Base-by-base conservation (phyloP, 2,329 filamentous ascomycete genomes). In the Dothidotthia symphoricarpi region DNA sequence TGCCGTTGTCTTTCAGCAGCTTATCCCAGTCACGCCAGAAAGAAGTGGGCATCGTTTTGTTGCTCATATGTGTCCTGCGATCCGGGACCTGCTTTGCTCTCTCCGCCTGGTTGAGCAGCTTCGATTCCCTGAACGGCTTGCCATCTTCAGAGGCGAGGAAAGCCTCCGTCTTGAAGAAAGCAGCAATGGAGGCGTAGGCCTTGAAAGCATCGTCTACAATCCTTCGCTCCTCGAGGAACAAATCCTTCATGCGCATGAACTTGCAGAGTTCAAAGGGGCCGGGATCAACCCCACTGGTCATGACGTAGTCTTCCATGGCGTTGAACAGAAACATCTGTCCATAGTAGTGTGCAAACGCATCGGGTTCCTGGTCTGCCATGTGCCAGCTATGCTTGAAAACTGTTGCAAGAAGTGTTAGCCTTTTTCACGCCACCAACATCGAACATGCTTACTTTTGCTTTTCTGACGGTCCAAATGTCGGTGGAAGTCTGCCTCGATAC, bases 331-430 rank as follows among this genome's bases (percentile, higher is more conserved):
- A 53, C 28, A 59, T 56, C 14, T 64, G 60, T 34, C 72, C 66
- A 2, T 57, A 31, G 43, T 70, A 72, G 34, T 58, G 63, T 28
- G 61, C 54, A 16, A 64, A 61, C 0, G 66, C 64, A 3, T 66
- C 59, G 1, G 69, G 66, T 31, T 71, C 67, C 2, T 73, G 47
- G 30, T 75, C 72, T 4, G 63, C 71, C 4, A 62, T 55, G 39
- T 75, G 73, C 58, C 71, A 75, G 17, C 61, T 57, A 31, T 72
- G 57, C 34, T 75, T 71, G 53, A 73, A 70, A 6, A 56, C 57
- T 66, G 34, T 36, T 2, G 5, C 19, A 22, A 12, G 29, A 25
- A 19, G 3, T 12, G n/a, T 30, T 14, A 16, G 14, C 22, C 11
- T 24, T 16, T 13, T 12, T 29, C 17, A 7, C 16, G 10, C 6